Conservation (phyloP, 2,329 filamentous ascomycete genomes). For the Sporothrix euskadiensis region DNA sequence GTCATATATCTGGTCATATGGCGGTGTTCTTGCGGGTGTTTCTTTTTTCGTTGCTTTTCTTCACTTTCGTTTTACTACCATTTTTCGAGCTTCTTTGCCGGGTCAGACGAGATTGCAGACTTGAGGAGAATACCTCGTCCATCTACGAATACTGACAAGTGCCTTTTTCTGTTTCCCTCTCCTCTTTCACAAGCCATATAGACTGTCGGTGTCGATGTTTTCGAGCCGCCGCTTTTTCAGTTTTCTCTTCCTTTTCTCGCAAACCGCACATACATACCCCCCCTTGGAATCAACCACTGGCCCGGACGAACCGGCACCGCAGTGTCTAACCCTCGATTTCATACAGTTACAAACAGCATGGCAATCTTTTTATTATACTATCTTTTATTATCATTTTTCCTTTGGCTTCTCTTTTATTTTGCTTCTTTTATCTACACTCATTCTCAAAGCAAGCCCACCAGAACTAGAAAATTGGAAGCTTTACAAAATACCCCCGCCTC, state of each 20-base stretch:
- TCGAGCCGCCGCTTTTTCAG: constrained; percentile 1
- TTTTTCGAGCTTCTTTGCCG: background rate
- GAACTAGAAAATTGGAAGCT: constrained; percentile 4
- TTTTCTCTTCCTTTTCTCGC: constrained; percentile 19
- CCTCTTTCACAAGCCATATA: background rate
- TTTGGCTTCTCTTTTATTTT: background rate
- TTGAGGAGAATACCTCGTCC: background rate
- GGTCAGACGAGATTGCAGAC: background rate
- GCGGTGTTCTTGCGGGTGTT: constrained; percentile 25
- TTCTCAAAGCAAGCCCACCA: background rate
- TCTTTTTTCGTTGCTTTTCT: background rate
- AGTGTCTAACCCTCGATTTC: background rate
- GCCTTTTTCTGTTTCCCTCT: constrained; percentile 14
- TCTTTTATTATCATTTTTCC: constrained; percentile 23
- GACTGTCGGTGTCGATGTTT: background rate
- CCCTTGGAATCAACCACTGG: constrained; percentile 11
- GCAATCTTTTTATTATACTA: constrained; percentile 23
- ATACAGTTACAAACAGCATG: constrained; percentile 26
- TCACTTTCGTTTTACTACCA: background rate
- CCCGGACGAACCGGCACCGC: background rate
- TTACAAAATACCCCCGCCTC: constrained; percentile 20
- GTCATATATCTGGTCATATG: constrained; percentile 25
- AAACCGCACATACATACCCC: constrained; percentile 24
- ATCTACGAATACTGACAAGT: background rate
- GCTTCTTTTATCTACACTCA: constrained; percentile 13